These are phyloP conservation scores for Capsicum chinense DNA, from an alignment of 257 asterid genomes.

Conservation along the genomic window DNA sequence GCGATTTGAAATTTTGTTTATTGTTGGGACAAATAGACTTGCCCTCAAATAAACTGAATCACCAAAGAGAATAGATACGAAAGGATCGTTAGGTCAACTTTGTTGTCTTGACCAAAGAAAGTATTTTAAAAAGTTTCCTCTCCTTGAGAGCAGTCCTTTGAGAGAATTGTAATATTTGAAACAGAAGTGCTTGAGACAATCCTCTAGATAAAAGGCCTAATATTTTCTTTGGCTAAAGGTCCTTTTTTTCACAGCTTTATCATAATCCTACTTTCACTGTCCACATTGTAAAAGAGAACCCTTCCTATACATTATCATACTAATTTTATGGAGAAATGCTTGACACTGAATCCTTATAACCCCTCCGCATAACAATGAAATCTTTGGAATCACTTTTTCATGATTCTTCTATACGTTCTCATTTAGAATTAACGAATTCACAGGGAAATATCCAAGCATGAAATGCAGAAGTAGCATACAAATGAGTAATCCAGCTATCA, in stretches of 20 bases:
- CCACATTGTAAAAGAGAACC: conserved; percentile 6
- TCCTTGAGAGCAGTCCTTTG: not conserved
- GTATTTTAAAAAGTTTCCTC: not conserved
- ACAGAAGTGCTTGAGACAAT: not conserved
- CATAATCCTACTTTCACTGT: not conserved
- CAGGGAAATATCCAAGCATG: conserved; percentile 1
- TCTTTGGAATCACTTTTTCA: not conserved
- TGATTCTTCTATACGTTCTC: not conserved
- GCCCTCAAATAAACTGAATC: not conserved
- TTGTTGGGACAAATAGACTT: not conserved
- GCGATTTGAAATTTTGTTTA: not conserved
- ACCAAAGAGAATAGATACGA: not conserved
- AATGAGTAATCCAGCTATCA: not conserved
- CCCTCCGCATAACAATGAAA: conserved; percentile 9
- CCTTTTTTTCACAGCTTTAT: not conserved
- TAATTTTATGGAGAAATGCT: not conserved
- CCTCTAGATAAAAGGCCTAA: not conserved
- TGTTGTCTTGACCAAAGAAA: not conserved
- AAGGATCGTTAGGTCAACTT: conserved; percentile 15
- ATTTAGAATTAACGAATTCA: not conserved
- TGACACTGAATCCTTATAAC: not conserved
- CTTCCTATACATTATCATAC: not conserved
- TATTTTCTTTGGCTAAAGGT: not conserved
- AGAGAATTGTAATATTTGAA: not conserved
- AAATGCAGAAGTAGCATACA: not conserved